These are phyloP conservation scores for Protostelium mycophagum DNA, from an alignment of 78 protist genomes.

Conservation along the genomic window DNA sequence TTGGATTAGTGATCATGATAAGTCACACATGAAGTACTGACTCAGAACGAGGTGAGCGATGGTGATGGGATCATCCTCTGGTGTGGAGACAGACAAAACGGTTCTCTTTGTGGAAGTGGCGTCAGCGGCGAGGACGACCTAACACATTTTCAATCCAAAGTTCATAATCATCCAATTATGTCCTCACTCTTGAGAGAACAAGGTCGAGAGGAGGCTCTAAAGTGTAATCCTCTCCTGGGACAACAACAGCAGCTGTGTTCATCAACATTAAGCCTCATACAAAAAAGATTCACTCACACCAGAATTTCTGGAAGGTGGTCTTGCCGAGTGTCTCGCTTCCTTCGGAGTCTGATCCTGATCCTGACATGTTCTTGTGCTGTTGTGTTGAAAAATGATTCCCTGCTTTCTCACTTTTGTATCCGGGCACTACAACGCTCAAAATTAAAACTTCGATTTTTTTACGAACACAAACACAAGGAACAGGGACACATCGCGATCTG, in stretches of 20 bases:
- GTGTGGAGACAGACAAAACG: slow-evolving; percentile 27
- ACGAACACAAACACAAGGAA: too few relatives aligned
- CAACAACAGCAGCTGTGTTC: background rate
- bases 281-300: background rate
- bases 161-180: too few relatives aligned
- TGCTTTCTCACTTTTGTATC: too few relatives aligned
- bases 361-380: too few relatives aligned
- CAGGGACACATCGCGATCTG: too few relatives aligned
- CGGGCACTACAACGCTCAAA: too few relatives aligned
- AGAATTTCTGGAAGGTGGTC: background rate
- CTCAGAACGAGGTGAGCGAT: background rate
- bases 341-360: too few relatives aligned
- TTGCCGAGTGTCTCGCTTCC: too few relatives aligned
- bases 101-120: slow-evolving; percentile 22
- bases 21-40: too few relatives aligned
- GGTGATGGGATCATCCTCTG: slow-evolving; percentile 17
- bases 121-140: slow-evolving; percentile 27
- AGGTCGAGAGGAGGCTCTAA: background rate
- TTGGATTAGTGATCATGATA: slow-evolving; percentile 1
- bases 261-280: background rate
- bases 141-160: too few relatives aligned
- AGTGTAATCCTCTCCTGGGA: background rate
- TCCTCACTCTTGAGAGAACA: background rate
- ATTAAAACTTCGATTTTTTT: too few relatives aligned
- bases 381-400: too few relatives aligned